These are phyloP conservation scores for Hypoxylon intermedium DNA, from an alignment of 495 filamentous ascomycete species.

Conservation along the genomic window DNA sequence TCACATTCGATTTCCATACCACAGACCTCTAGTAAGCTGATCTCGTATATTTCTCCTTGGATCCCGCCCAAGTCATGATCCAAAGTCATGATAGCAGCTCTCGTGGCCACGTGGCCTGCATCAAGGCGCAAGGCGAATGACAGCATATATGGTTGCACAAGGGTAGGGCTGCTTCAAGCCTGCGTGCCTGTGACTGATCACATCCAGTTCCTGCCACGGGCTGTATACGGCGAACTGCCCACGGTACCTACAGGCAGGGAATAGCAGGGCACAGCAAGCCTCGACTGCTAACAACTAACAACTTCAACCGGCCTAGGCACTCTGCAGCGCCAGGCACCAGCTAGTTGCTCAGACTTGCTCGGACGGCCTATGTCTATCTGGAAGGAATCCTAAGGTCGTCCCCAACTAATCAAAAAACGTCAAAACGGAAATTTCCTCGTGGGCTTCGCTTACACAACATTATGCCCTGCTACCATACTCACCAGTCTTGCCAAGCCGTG, in stretches of 20 bases:
- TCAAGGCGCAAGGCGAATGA: constrained; percentile 6
- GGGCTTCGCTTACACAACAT: not conserved
- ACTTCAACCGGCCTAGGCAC: not conserved
- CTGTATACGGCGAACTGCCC: constrained; percentile 6
- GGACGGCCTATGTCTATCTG: too few relatives aligned
- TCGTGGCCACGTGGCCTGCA: constrained; percentile 32
- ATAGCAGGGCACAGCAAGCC: not conserved
- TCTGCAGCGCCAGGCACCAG: too few relatives aligned
- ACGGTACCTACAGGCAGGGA: not conserved
- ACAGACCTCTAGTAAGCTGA: constrained; percentile 4
- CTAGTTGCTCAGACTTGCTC: too few relatives aligned
- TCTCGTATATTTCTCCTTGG: constrained; percentile 1
- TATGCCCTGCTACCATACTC: not conserved
- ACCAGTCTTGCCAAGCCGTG: not conserved
- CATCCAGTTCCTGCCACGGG: constrained; percentile 30
- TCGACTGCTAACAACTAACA: not conserved
- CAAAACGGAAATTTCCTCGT: not conserved
- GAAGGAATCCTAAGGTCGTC: too few relatives aligned
- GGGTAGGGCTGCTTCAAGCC: constrained; percentile 26
- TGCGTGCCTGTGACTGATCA: constrained; percentile 27
- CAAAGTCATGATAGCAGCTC: not conserved
- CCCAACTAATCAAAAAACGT: too few relatives aligned
- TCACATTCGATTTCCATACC: not conserved
- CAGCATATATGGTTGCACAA: constrained; percentile 16
- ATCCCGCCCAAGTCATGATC: constrained; percentile 2